A percentile compares a stretch with the other conserved stretches of the same genome.
These are phyloP conservation scores for Polytrichum formosum DNA, from an alignment of 225 moss, liverwort and hornwort genomes.

Conservation along the genomic window DNA sequence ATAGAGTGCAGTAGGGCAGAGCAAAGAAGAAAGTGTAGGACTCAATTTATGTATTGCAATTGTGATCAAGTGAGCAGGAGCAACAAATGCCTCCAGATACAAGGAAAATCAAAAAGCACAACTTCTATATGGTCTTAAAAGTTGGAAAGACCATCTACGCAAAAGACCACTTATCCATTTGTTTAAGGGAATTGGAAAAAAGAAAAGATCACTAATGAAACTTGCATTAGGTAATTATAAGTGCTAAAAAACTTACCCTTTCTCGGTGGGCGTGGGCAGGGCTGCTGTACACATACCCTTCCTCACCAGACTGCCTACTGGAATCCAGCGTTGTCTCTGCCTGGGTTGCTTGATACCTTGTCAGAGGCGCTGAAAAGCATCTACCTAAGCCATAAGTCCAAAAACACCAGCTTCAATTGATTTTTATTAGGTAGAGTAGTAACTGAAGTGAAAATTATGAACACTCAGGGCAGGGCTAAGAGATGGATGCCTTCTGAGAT, in stretches of 20 bases:
- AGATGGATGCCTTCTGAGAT: not conserved
- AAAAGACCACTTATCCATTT: no score
- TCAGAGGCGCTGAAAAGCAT: slow-evolving; percentile 11
- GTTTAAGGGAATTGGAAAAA: not conserved
- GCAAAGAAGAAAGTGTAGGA: no score
- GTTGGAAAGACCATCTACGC: no score
- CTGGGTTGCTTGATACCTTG: slow-evolving; percentile 5
- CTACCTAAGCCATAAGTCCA: not conserved
- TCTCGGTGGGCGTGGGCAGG: slow-evolving; percentile 7
- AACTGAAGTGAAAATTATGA: not conserved
- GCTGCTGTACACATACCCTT: slow-evolving; percentile 10
- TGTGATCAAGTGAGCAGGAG: not conserved
- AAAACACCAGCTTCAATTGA: not conserved
- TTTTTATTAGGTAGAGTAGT: not conserved
- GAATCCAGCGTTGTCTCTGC: slow-evolving; percentile 17
- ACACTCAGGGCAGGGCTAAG: not conserved
- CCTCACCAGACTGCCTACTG: slow-evolving; percentile 11
- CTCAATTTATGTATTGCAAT: no score
- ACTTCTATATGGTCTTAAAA: not conserved
- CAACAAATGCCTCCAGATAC: not conserved
- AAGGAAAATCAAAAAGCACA: not conserved
- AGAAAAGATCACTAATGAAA: not conserved
- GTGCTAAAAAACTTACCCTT: not conserved
- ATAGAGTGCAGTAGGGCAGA: no score
- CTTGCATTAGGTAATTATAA: not conserved